phyloP scores from a whole-genome alignment of 352 stramenopile species.

The Pythium graminicola region DNA sequence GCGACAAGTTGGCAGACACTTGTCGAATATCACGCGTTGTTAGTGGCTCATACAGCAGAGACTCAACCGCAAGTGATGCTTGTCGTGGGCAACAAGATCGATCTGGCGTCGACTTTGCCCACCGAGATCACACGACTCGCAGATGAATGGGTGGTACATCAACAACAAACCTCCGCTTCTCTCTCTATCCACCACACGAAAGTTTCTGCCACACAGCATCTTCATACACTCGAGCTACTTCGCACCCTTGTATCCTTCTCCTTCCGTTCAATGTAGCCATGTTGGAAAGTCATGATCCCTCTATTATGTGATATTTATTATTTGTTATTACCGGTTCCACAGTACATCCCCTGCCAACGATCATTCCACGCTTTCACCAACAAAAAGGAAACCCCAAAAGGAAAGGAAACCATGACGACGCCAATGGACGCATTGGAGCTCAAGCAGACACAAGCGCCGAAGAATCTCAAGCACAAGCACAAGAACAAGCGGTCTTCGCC shows the following conservation, averaged over 20 bases:
- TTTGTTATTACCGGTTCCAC: background rate
- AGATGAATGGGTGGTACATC: background rate
- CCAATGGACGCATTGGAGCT: constrained; percentile 46
- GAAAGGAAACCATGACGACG: constrained; percentile 13
- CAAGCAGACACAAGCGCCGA: constrained; percentile 49
- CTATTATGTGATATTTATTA: background rate
- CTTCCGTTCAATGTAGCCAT: constrained; percentile 20
- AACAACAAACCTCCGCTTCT: too few species aligned
- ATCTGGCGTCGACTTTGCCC: background rate
- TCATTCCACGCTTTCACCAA: background rate
- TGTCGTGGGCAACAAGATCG: constrained; percentile 21
- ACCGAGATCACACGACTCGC: background rate
- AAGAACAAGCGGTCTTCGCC: constrained; percentile 51
- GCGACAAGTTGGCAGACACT: constrained; percentile 26
- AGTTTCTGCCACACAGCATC: constrained; percentile 7
- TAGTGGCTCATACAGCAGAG: background rate
- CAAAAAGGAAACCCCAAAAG: background rate
- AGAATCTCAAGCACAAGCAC: constrained; percentile 80
- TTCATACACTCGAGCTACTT: constrained; percentile 10
- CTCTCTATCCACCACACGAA: too few species aligned
- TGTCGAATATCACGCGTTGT: constrained; percentile 21
- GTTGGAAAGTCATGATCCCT: background rate
- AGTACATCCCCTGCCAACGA: constrained; percentile 1
- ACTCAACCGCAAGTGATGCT: background rate
- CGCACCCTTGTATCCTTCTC: background rate